These are phyloP conservation scores for Capsicum baccatum DNA, from an alignment of 257 asterid species.

Conservation along the genomic window DNA sequence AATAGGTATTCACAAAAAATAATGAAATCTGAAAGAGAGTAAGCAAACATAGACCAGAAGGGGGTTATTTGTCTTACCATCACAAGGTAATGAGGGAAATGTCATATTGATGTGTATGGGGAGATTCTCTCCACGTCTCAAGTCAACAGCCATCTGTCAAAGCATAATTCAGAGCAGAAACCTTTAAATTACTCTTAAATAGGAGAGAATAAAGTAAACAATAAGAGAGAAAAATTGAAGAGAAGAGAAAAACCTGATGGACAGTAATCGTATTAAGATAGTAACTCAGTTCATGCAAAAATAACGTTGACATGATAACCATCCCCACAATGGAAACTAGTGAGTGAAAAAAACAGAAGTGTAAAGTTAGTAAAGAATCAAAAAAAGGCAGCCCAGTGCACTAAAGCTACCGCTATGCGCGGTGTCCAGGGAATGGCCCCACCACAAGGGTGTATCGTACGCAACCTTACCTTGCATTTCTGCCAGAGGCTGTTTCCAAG, in stretches of 20 bases:
- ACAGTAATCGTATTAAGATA: conserved; percentile 82
- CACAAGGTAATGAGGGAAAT: conserved; percentile 97
- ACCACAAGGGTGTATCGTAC: no score
- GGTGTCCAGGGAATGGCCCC: no score
- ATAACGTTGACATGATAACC: conserved; percentile 85
- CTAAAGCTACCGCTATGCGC: no score
- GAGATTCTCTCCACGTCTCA: conserved; percentile 91
- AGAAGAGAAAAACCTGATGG: conserved; percentile 71
- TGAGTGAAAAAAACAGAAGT: conserved; percentile 5
- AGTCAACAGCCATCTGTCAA: conserved; percentile 93
- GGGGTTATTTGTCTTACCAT: conserved; percentile 58
- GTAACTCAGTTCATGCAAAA: conserved; percentile 87
- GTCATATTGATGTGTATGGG: conserved; percentile 97
- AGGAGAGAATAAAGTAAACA: neutral
- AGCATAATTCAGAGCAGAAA: conserved; percentile 21
- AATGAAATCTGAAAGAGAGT: neutral
- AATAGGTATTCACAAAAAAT: neutral
- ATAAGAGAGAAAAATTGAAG: conserved; percentile 16
- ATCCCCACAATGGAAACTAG: conserved; percentile 88
- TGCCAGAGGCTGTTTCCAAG: no score
- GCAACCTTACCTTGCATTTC: no score
- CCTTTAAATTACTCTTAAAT: neutral
- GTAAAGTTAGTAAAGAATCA: conserved; percentile 42
- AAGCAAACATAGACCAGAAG: conserved; percentile 10
- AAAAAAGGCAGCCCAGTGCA: neutral